These are phyloP conservation scores for Pythium aristosporum DNA, from an alignment of 352 stramenopile genomes.

Conservation along the genomic window DNA sequence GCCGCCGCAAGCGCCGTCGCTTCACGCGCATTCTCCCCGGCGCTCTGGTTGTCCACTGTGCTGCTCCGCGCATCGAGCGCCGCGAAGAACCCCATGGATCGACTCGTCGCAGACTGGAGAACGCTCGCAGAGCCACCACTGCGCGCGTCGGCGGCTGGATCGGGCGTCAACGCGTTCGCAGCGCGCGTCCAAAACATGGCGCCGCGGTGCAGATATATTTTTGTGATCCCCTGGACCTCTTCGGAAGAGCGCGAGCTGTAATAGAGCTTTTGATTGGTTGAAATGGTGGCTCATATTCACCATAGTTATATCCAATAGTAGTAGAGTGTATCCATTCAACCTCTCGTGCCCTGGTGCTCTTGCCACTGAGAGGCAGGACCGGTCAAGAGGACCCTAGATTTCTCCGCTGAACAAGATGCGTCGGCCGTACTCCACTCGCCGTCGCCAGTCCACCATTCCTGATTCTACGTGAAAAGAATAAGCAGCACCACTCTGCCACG, in stretches of 20 bases:
- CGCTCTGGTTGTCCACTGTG: constrained; percentile 7
- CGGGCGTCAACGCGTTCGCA: neutral
- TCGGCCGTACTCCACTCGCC: too few species aligned
- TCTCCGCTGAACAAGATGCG: too few species aligned
- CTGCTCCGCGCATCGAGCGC: constrained; percentile 8
- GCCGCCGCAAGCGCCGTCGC: constrained; percentile 1
- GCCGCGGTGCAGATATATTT: neutral
- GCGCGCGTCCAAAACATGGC: constrained; percentile 23
- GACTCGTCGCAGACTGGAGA: constrained; percentile 8
- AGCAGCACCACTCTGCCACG: too few species aligned
- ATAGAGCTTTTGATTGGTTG: neutral
- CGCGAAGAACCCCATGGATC: constrained; percentile 21
- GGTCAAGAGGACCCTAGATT: too few species aligned
- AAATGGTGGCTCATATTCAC: neutral
- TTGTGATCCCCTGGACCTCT: neutral
- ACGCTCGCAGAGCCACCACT: neutral
- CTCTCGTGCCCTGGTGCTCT: too few species aligned
- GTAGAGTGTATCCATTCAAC: too few species aligned
- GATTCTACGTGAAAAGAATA: too few species aligned
- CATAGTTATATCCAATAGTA: too few species aligned
- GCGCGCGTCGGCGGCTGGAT: neutral
- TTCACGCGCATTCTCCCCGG: constrained; percentile 18
- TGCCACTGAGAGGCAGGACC: too few species aligned
- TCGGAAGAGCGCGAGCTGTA: neutral
- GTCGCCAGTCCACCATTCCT: too few species aligned